Base-by-base conservation (phyloP, 148 eudicot species). In the Rhododendron ferrugineum region DNA sequence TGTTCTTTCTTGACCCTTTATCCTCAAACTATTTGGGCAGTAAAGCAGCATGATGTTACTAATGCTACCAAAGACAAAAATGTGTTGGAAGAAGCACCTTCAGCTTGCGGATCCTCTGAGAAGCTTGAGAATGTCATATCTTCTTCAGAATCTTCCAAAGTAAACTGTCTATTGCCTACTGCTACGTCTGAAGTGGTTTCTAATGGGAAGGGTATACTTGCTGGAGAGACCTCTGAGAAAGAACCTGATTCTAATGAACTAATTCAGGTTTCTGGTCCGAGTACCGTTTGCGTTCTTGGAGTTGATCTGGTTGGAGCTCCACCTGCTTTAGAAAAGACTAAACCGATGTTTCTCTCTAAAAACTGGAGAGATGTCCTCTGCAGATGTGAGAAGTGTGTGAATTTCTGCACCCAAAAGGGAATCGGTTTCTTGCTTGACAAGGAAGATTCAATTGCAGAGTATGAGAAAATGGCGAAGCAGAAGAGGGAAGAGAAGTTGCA, bases 381-480 rank as follows among this genome's bases (percentile, higher is more conserved):
- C 88, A 87, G 86, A 56, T 97, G 99, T 74, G 92, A 85, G 68
- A 92, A 87, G 23, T 97, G 99, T 87, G 78, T 82, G 18, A 89
- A 83, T 50, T 91, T 88, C 85, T 97, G 93, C 85, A 82, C 86
- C 37, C 91, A 89, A 85, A 97, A 90, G 93, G 49, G 86, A 28
- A 82, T 95, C 14, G 78, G 91, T 82, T 97, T 94, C 89, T 89
- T 97, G 87, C 90, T 95, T 47, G 97, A 93, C 87, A 91, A 86
- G 86, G 98, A 95, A 58, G 99, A 95, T 79, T 89, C 99, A 8
- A 95, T 97, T 84, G 97, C 91, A 0, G 98, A 94, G 89, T 95
- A 97, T 86, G 99, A 97, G 90, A 93, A 91, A 87, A 84, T 88
- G 90, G 98, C 95, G 20, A 91, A 92, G 89, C 90, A 92, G 89